Evolutionary conservation across 768 basidiomycete genomes (phyloP), one percentile per base, ranked within the genome.

Genomic region (Rhodosporidiobolus odoratus): DNA sequence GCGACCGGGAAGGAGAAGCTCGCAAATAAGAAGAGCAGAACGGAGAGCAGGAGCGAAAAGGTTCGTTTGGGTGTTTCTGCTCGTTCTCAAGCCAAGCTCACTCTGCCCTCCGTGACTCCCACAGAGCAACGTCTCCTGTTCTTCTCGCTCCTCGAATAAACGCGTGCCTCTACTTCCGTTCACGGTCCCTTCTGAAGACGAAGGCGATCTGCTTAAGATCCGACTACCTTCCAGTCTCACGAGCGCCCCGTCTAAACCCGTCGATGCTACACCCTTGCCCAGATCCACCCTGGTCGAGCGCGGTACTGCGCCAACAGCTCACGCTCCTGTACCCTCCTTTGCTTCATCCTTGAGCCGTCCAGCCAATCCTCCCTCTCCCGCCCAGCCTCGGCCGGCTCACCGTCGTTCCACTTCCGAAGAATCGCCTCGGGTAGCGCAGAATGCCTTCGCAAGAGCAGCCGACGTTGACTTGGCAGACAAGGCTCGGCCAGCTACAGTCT

Each of bases 381-480:
- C 6, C 8, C 48, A 50, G 23, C 21, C 15, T 15, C 41, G 32
- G 7, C 41, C 43, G 10, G n/a, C 16, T 4, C 69, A 70, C 19
- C 69, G 62, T 15, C 69, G 69, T n/a, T 32, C 41, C 2, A 53
- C 30, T 0, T 70, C 69, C 8, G 69, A 70, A 27, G 61, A 70
- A 32, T 70, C 69, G 34, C 69, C 69, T 4, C 41, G 23, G 17
- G 53, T 70, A 52, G 58, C 65, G 23, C 69, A 70, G 40, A 32
- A 64, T 1, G 52, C 62, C 3, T 63, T 63, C 37, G 52, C 52
- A 10, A 37, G 52, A 2, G n/a, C 43, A 21, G 62, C 27, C 8
- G 50, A 16, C 27, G 32, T 21, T 7, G 40, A 43, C 1, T 12
- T 5, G 12, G 32, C 34, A 52, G 41, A 15, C 10, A 50, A 21